Evolutionary conservation across 441 rosid species (phyloP).

Genomic region (Syzygium malaccense): DNA sequence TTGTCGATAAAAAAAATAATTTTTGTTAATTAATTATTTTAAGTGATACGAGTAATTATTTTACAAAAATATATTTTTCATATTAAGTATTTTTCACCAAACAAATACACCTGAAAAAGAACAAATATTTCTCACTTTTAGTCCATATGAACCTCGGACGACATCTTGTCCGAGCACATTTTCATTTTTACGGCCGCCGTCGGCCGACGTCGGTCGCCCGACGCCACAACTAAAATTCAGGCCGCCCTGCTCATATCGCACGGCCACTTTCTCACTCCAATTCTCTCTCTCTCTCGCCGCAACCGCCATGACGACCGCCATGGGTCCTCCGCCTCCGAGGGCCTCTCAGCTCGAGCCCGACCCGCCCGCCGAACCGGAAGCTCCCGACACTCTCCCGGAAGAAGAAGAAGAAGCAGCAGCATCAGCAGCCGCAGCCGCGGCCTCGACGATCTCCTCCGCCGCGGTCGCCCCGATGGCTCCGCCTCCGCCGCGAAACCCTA

Average conservation of each 20-base stretch:
- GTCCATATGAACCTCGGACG: neutral
- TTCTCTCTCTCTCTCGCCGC: neutral
- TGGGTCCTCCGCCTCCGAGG: slow-evolving; percentile 63
- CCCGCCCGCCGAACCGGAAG: slow-evolving; percentile 9
- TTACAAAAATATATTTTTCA: too few species aligned
- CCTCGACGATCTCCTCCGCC: slow-evolving; percentile 1
- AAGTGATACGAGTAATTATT: too few species aligned
- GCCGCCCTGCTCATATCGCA: neutral
- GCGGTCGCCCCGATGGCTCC: slow-evolving; percentile 36
- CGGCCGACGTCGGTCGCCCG: neutral
- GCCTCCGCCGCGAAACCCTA: slow-evolving; percentile 46
- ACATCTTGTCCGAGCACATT: neutral
- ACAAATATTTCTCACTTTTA: neutral
- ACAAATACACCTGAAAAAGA: too few species aligned
- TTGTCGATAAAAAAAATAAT: too few species aligned
- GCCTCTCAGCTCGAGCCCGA: slow-evolving; percentile 10
- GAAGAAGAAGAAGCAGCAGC: neutral
- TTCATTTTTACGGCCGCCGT: neutral
- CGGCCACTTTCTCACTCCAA: neutral
- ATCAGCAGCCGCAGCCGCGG: slow-evolving; percentile 2
- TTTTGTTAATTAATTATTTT: too few species aligned
- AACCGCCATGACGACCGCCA: slow-evolving; percentile 32
- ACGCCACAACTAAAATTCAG: neutral
- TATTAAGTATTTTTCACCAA: too few species aligned
- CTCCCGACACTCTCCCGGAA: slow-evolving; percentile 1